Evolutionary conservation across 148 eudicot genomes (phyloP), one percentile per base, ranked within the genome.

Genomic region (Silene uniflora): DNA sequence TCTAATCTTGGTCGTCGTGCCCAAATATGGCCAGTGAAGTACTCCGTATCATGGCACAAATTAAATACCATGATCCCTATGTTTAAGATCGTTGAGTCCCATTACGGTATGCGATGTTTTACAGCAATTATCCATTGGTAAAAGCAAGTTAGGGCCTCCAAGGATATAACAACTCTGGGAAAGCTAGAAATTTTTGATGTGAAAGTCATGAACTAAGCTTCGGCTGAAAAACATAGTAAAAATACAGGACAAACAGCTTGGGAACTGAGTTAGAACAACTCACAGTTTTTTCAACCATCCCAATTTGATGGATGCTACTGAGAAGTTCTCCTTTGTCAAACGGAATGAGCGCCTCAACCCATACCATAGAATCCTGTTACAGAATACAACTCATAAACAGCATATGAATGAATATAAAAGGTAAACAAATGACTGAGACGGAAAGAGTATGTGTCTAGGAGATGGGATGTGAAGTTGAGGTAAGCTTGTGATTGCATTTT

Each of bases 311-410:
- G 68, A 95, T 86, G 78, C 89, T 87, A 82, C 83, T 92, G 78
- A 95, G 87, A 61, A 95, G 90, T 82, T 95, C 98, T 79, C 99
- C 99, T 84, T 88, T 89, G 81, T 86, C 89, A 75, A 92, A 95
- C 46, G 98, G 98, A 72, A 95, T 87, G 84, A 92, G 75, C 75
- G 96, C 98, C 85, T 95, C 98, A 52, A 95, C 87, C 97, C 96
- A 92, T 52, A 95, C 98, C 99, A 95, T 95, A 23, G 89, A 82
- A 82, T 95, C 98, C 99, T 95, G 74, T 54, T 11, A 60, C 54
- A 74, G 5, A 46, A 77, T 18, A 72, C 13, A 7, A 6, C 18
- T 42, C 27, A 22, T 14, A 61, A 10, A 16, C 27, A 56, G 72
- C 73, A 72, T 54, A 70, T 29, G 59, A 62, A 52, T 42, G 58